Evolutionary conservation across 129 eudicot genomes (phyloP).

Genomic region (Silybum marianum): DNA sequence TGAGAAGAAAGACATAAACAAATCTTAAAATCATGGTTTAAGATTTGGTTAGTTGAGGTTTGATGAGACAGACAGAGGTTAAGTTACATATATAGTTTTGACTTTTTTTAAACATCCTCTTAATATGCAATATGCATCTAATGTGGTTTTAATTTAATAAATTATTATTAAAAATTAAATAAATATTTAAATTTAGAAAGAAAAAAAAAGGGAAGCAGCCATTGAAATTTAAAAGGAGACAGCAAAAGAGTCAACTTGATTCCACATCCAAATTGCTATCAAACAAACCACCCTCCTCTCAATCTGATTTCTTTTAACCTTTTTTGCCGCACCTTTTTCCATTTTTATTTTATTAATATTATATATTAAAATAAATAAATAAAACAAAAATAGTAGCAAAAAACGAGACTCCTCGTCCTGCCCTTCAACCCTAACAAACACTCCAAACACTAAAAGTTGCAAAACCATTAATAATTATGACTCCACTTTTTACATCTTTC

Average conservation of each 20-base stretch:
- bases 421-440: constrained; percentile 16
- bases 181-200: too few relatives aligned
- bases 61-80: background rate
- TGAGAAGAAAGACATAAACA: background rate
- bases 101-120: background rate
- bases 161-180: background rate
- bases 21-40: background rate
- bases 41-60: background rate
- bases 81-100: background rate
- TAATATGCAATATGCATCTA: background rate
- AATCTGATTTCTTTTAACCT: constrained; percentile 44
- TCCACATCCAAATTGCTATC: constrained; percentile 71
- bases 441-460: constrained; percentile 49
- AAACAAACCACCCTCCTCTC: constrained; percentile 45
- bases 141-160: background rate
- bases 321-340: constrained; percentile 50
- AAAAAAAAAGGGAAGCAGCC: constrained; percentile 11
- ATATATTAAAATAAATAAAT: background rate
- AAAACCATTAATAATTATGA: constrained; percentile 23
- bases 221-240: constrained; percentile 30
- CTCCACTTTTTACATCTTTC: constrained; percentile 16
- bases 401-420: constrained; percentile 35
- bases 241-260: constrained; percentile 56
- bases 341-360: background rate
- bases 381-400: constrained; percentile 34